Base-by-base conservation (phyloP, 2,329 filamentous ascomycete species). In the Fusarium liriodendri region DNA sequence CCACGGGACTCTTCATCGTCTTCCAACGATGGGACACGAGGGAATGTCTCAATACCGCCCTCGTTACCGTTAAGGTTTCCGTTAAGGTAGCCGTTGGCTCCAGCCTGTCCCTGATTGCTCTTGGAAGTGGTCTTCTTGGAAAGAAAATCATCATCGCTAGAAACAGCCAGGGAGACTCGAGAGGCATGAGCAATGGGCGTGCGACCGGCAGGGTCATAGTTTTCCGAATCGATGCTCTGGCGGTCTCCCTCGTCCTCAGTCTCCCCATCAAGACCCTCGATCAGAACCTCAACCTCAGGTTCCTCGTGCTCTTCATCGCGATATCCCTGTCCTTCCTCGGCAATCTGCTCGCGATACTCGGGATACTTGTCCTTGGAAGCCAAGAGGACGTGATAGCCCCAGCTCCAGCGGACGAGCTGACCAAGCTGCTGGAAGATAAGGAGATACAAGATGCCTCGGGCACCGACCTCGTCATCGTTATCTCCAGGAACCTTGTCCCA, bases 401-500 rank as follows among this genome's bases (percentile, higher is more conserved):
- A 99, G 72, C 94, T 98, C 97, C 97, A 99, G 68, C 97, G 91
- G 22, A 99, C 92, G 29, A 98, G 87, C 83, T 99, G 97, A 25
- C 97, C 97, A 4, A 99, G 90, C 82, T 99, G 97, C 84, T 99
- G 97, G 85, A 99, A 99, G 76, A 99, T 97, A 71, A 99, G 88
- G 13, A 99, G 89, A 80, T 99, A 99, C 1, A 99, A 86, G 70
- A 99, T 98, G 69, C 97, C 97, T 71, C 97, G 91, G 4, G 97
- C 96, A 27, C 91, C 95, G 22, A 99, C 97, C 82, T 98, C 95
- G 67, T 97, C 94, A 79, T 98, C 96, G 79, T 97, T 98, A 78
- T 99, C 97, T 63, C 94, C 93, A 0, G 94, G 94, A 59, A 98
- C 90, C 75, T 91, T 93, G 83, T 96, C 93, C 97, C 97, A 99